phyloP scores from a whole-genome alignment of 2,329 filamentous ascomycete genomes.

The Dactylellina drechsleri region DNA sequence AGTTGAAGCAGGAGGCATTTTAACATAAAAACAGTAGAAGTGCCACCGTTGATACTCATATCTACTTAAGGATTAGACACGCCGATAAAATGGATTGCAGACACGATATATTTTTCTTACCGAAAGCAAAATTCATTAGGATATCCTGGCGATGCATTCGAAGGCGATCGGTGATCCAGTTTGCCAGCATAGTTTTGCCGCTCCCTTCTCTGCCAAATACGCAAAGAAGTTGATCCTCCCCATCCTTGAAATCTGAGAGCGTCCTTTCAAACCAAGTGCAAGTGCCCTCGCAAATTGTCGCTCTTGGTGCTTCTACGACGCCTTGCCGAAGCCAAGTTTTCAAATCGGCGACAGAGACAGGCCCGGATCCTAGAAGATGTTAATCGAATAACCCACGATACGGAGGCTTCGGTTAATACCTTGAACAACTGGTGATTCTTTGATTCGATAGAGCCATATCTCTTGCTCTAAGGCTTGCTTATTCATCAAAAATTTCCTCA shows the following conservation, averaged over 20 bases:
- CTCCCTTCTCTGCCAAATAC: constrained; percentile 31
- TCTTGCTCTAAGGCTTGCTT: constrained; percentile 27
- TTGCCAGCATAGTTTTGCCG: constrained; percentile 42
- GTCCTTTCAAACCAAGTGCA: constrained; percentile 51
- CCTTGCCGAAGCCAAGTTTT: constrained; percentile 47
- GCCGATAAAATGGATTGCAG: neutral
- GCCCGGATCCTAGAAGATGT: constrained; percentile 18
- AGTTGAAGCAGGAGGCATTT: constrained; percentile 36
- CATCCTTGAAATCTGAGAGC: constrained; percentile 36
- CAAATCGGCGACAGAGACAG: constrained; percentile 27
- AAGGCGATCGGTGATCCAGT: constrained; percentile 38
- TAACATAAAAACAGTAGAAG: constrained; percentile 25
- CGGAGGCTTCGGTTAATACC: constrained; percentile 3
- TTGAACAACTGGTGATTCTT: constrained; percentile 40
- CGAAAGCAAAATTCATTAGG: constrained; percentile 36
- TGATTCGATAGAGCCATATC: constrained; percentile 36
- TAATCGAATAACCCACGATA: neutral
- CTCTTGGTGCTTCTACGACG: constrained; percentile 8
- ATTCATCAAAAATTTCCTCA: constrained; percentile 28
- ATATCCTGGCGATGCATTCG: constrained; percentile 40
- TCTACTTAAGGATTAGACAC: constrained; percentile 8
- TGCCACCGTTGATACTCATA: constrained; percentile 11
- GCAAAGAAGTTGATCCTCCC: constrained; percentile 41
- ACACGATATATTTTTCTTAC: constrained; percentile 7
- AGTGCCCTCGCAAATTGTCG: constrained; percentile 43